These are phyloP conservation scores for Salix viminalis DNA, from an alignment of 345 rosid species.

Conservation along the genomic window DNA sequence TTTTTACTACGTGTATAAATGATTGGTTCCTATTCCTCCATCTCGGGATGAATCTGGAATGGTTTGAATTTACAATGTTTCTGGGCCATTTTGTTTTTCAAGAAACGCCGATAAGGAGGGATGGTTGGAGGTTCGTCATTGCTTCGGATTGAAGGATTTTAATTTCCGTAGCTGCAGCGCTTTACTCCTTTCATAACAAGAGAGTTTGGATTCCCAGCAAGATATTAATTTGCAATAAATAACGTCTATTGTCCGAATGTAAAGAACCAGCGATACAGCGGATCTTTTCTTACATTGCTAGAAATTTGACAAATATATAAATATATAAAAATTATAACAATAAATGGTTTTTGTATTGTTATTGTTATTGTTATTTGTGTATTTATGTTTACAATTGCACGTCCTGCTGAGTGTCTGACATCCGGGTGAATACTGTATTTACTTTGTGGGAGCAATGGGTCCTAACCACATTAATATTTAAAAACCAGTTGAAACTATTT, in stretches of 20 bases:
- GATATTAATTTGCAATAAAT: neutral
- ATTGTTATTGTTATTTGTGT: neutral
- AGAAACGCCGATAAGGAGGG: too few species aligned
- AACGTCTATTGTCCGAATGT: neutral
- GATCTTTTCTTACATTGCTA: neutral
- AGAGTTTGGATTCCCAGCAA: neutral
- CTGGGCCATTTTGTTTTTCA: too few species aligned
- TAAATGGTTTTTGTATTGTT: neutral
- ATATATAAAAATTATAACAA: neutral
- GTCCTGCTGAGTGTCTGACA: neutral
- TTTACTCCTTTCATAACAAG: neutral
- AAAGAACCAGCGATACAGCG: neutral
- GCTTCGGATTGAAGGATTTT: neutral
- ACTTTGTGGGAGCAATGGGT: neutral
- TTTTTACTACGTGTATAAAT: too few species aligned
- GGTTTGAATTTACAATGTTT: too few species aligned
- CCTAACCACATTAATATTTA: neutral
- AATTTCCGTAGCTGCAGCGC: neutral
- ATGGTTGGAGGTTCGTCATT: too few species aligned
- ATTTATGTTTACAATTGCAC: neutral
- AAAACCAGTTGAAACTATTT: neutral
- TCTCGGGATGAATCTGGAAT: too few species aligned
- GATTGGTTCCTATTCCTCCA: too few species aligned
- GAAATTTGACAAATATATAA: neutral
- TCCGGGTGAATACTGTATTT: neutral